Percentiles rank a stretch among this genome's conserved stretches.
phyloP scores from a whole-genome alignment of 2,329 filamentous ascomycete genomes.

The Colletotrichum tropicicola region DNA sequence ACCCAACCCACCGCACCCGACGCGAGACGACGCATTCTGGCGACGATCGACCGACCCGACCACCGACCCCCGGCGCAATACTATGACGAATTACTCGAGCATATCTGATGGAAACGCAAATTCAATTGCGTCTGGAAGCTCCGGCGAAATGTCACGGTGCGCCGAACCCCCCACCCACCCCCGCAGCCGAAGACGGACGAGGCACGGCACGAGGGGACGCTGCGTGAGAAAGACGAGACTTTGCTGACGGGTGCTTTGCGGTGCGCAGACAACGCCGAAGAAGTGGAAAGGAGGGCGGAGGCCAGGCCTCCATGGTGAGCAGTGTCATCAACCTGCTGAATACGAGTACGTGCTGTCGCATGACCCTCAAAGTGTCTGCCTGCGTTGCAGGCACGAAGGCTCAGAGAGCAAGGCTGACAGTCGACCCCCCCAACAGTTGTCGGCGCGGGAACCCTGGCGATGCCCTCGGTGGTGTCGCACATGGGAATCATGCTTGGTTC shows the following conservation, averaged over 20 bases:
- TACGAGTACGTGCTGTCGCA: constrained; percentile 74
- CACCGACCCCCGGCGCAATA: constrained; percentile 1
- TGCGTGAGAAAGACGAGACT: neutral
- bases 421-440: constrained; percentile 75
- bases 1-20: neutral
- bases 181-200: neutral
- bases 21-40: constrained; percentile 16
- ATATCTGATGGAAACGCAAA: constrained; percentile 57
- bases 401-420: constrained; percentile 13
- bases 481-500: constrained; percentile 91
- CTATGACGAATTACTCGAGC: constrained; percentile 64
- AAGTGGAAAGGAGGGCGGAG: constrained; percentile 78
- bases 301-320: constrained; percentile 87
- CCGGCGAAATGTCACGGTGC: constrained; percentile 31
- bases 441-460: constrained; percentile 90
- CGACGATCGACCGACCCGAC: constrained; percentile 8
- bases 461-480: constrained; percentile 95
- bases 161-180: neutral
- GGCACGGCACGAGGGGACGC: neutral
- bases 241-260: constrained; percentile 12
- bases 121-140: constrained; percentile 30
- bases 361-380: neutral
- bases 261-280: constrained; percentile 62
- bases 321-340: constrained; percentile 96
- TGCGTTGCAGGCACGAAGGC: neutral